Evolutionary conservation across 163 green algal genomes (phyloP).

Genomic region (Chloromonas sp.): DNA sequence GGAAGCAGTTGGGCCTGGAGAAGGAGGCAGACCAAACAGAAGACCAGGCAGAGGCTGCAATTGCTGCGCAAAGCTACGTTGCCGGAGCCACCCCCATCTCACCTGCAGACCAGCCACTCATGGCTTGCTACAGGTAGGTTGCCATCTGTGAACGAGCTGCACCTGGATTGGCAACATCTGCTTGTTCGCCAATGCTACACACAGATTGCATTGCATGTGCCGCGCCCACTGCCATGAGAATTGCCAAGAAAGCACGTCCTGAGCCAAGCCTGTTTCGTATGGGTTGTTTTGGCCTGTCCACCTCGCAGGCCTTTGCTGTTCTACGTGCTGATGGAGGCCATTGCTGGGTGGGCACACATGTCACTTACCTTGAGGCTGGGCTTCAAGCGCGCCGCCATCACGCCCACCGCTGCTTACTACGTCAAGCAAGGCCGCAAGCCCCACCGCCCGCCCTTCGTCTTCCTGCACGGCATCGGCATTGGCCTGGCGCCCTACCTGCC

Average conservation of each 20-base stretch:
- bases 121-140: neutral
- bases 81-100: neutral
- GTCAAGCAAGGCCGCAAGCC: neutral
- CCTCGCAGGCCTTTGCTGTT: slow-evolving; percentile 25
- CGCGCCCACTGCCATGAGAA: too few relatives aligned
- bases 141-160: too few relatives aligned
- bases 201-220: too few relatives aligned
- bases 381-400: slow-evolving; percentile 8
- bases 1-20: too few relatives aligned
- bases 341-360: slow-evolving; percentile 20
- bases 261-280: too few relatives aligned
- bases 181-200: too few relatives aligned
- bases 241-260: too few relatives aligned
- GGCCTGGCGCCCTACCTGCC: slow-evolving; percentile 37
- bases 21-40: neutral
- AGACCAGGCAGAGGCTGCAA: neutral
- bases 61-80: slow-evolving; percentile 9
- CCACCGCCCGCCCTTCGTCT: slow-evolving; percentile 20
- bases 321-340: slow-evolving; percentile 33
- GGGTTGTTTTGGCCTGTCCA: too few relatives aligned
- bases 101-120: neutral
- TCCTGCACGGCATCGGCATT: slow-evolving; percentile 42
- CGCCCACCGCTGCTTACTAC: slow-evolving; percentile 19
- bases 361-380: slow-evolving; percentile 13
- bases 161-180: too few relatives aligned